Evolutionary conservation across 495 filamentous ascomycete genomes (phyloP), one percentile per base, ranked within the genome.

Genomic region (Lichina pygmaea): DNA sequence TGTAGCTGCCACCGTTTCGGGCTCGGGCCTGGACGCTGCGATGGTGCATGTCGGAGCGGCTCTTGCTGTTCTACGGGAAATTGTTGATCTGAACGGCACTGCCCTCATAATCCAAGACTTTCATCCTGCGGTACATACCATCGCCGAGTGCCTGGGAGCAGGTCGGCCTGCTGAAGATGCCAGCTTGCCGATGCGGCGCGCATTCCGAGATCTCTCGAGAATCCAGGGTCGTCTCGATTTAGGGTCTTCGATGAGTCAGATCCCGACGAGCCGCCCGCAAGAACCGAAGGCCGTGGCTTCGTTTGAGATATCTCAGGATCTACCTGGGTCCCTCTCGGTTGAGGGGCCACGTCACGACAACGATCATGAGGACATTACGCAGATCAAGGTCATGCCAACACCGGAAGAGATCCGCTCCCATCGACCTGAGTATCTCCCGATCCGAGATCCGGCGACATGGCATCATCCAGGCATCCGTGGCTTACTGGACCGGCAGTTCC

Each of bases 401-500:
- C 58, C 58, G 5, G 53, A 67, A 37, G 79, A 83, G 54, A 74
- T 81, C 41, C 49, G 54, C 2, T 67, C 63, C 17, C 41, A 51
- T 10, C 59, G 65, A 3, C 48, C 52, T 0, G 72, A 80, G 47
- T 84, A 75, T 52, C 57, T 81, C 0, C 80, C 80, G 5, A 52
- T 55, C 7, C 67, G 57, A 2, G 63, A 78, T 49, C 56, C 67
- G 6, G 44, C 51, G 0, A 59, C 65, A 36, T 66, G 66, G 53
- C 76, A 84, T 54, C 48, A 71, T 3, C 50, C 57, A 9, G 77
- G 76, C 7, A 60, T 78, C 9, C 56, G 55, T 1, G 68, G 78
- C 0, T 60, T 80, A 0, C 55, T 86, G 0, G 78, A 86, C 52
- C 60, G 72, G 44, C 73, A 84, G 49, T 82, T 84, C 47, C 65